Conservation (phyloP, 2,329 filamentous ascomycete genomes). For the Pseudogymnoascus sp. region DNA sequence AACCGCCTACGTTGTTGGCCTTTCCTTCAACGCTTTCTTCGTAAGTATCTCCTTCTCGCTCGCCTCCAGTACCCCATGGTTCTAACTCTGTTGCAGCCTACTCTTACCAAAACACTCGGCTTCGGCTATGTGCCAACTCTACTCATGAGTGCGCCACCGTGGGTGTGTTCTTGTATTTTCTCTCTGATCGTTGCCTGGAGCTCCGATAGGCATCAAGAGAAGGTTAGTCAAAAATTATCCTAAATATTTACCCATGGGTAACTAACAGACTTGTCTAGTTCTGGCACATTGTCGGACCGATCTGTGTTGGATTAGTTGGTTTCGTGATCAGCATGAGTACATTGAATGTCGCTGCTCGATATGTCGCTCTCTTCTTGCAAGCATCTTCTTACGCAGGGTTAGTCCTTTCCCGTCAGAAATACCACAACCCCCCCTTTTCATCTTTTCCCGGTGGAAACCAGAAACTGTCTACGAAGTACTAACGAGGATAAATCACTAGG, state of each 20-base stretch:
- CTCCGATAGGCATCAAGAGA: conserved; percentile 44
- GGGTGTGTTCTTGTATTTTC: conserved; percentile 53
- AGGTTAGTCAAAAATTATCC: conserved; percentile 41
- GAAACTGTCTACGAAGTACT: not conserved
- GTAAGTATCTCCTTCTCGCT: conserved; percentile 27
- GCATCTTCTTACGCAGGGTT: conserved; percentile 37
- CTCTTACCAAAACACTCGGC: conserved; percentile 43
- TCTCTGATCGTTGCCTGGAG: conserved; percentile 51
- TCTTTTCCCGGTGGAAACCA: not conserved
- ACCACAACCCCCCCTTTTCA: not conserved
- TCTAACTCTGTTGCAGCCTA: conserved; percentile 9
- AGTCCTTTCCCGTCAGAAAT: conserved; percentile 46
- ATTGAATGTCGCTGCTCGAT: conserved; percentile 29
- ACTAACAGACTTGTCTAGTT: conserved; percentile 57
- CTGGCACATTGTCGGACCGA: conserved; percentile 30
- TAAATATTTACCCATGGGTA: conserved; percentile 47
- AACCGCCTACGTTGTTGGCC: conserved; percentile 53
- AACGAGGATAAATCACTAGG: conserved; percentile 13
- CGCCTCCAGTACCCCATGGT: not conserved
- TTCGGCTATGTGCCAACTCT: conserved; percentile 48
- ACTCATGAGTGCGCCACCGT: conserved; percentile 52
- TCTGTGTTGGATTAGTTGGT: conserved; percentile 27
- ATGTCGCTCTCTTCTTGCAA: conserved; percentile 31
- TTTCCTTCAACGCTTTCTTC: conserved; percentile 55
- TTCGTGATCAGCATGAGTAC: conserved; percentile 28